These are phyloP conservation scores for Cyberlindnera amylophila DNA, from an alignment of 805 yeast genomes.

Conservation along the genomic window DNA sequence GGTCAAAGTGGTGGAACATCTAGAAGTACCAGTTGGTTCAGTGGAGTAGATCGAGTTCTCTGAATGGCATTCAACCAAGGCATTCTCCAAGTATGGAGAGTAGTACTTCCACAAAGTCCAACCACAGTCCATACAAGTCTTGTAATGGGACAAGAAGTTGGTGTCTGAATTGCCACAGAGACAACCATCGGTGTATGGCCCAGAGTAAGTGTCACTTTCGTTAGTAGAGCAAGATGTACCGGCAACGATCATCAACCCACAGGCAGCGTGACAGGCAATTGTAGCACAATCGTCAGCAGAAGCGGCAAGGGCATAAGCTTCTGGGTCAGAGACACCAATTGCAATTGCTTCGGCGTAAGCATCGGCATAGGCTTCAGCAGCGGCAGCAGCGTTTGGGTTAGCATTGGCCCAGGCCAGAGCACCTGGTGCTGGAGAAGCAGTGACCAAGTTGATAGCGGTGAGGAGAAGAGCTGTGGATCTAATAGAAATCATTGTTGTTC, in stretches of 20 bases:
- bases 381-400: conserved; percentile 12
- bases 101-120: conserved; percentile 35
- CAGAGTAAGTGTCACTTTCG: conserved; percentile 5
- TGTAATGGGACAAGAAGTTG: conserved; percentile 20
- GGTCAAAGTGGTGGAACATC: conserved; percentile 25
- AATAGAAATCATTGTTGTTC: too few species aligned
- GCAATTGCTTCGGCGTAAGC: conserved; percentile 14
- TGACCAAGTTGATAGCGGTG: too few species aligned
- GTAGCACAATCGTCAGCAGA: conserved; percentile 26
- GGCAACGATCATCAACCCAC: conserved; percentile 31
- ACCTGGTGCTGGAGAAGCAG: conserved; percentile 5
- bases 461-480: too few species aligned
- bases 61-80: conserved; percentile 25
- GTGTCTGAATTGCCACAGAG: conserved; percentile 17
- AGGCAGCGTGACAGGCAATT: conserved; percentile 29
- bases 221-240: conserved; percentile 26
- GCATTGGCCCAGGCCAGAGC: conserved; percentile 15
- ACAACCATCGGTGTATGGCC: conserved; percentile 17
- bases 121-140: conserved; percentile 33
- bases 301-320: conserved; percentile 28
- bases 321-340: conserved; percentile 21
- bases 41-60: conserved; percentile 14
- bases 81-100: conserved; percentile 23
- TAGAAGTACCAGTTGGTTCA: conserved; percentile 31
- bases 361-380: conserved; percentile 13